phyloP scores from a whole-genome alignment of 768 basidiomycete genomes.

The Artomyces pyxidatus region DNA sequence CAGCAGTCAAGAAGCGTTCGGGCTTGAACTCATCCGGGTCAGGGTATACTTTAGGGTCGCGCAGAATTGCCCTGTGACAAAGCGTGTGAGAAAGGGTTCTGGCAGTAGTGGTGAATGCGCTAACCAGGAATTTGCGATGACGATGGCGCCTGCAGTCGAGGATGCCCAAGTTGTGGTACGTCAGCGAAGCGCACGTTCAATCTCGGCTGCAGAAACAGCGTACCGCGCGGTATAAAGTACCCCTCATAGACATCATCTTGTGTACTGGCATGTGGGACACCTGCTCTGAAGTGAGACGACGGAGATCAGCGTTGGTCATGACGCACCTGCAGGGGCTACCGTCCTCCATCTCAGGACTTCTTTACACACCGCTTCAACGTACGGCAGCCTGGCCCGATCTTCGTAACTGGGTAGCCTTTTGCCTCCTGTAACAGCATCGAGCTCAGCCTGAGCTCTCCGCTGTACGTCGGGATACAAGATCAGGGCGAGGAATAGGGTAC shows the following conservation, averaged over 20 bases:
- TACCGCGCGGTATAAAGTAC: conserved; percentile 54
- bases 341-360: conserved; percentile 53
- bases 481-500: conserved; percentile 63
- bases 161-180: too few species aligned
- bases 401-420: conserved; percentile 47
- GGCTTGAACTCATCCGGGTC: conserved; percentile 40
- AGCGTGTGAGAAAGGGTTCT: not conserved
- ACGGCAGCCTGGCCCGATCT: conserved; percentile 50
- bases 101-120: conserved; percentile 17
- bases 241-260: conserved; percentile 59
- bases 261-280: conserved; percentile 55
- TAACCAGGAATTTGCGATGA: conserved; percentile 59
- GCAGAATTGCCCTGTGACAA: conserved; percentile 36
- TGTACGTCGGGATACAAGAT: conserved; percentile 49
- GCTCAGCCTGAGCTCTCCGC: conserved; percentile 48
- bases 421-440: conserved; percentile 49
- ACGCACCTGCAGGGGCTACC: conserved; percentile 50
- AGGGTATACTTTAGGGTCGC: conserved; percentile 36
- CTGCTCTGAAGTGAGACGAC: conserved; percentile 22
- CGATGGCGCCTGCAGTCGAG: too few species aligned
- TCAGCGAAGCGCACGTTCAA: too few species aligned
- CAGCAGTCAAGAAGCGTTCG: conserved; percentile 31
- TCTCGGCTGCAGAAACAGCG: too few species aligned
- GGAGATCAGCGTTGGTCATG: not conserved
- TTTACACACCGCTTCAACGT: conserved; percentile 47